Base-by-base conservation (phyloP, 169 alveolate genomes). In the Cystoisospora suis region DNA sequence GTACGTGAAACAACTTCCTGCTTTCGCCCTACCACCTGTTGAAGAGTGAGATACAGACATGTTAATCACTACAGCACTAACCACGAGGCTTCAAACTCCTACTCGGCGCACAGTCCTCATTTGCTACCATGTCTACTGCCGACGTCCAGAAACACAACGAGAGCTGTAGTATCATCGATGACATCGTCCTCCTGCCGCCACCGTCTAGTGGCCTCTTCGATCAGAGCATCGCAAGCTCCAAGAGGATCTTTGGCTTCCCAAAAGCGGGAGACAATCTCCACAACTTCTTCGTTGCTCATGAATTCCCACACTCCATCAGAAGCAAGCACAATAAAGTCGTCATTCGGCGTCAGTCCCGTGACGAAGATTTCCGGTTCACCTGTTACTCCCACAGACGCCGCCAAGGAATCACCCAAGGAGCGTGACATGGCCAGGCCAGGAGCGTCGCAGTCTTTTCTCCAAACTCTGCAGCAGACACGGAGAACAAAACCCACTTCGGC, bases 391-490 rank as follows among this genome's bases (percentile, higher is more conserved):
- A 96, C 96, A 42, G 95, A 91, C 53, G 96, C 93, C 2, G 97
- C 97, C n/a, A 96, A 90, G 58, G 95, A 91, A 88, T 97, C 99
- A 0, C 99, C 99, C 34, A 97, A 92, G 65, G 98, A 96, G 75
- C 99, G 94, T 44, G 97, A 94, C 98, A 97, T 96, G 12, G 99
- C 98, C 86, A 97, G 93, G 6, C 99, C 99, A 34, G 98, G 98
- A 80, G 92, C 94, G 83, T 85, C 92, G 42, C 53, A 17, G 81
- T 59, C 44, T 1, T 42, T 23, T 7, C 45, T 40, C 94, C 90
- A 89, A 20, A 89, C 93, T 4, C 93, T 87, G 87, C n/a, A n/a
- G n/a, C n/a, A n/a, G n/a, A n/a, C n/a, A n/a, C n/a, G n/a, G n/a
- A n/a, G n/a, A n/a, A n/a, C n/a, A n/a, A n/a, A n/a, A n/a, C n/a